Conservation (phyloP, 1,284 basidiomycete genomes). For the Rhodotorula sp. region DNA sequence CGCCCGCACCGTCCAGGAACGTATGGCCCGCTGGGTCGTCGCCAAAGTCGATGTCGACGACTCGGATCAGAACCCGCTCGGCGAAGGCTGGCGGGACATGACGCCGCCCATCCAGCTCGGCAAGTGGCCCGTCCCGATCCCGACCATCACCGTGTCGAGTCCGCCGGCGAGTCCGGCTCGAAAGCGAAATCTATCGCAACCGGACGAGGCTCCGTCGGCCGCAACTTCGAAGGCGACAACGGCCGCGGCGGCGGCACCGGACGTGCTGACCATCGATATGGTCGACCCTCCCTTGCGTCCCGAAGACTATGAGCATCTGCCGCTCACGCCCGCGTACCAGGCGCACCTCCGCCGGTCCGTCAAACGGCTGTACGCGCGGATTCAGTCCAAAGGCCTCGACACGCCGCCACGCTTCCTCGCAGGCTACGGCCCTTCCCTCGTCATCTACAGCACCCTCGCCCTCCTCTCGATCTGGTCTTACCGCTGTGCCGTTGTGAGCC, state of each 20-base stretch:
- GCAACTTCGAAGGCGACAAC: not conserved
- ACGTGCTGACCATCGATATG: constrained; percentile 39
- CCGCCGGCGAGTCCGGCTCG: constrained; percentile 3
- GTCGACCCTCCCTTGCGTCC: constrained; percentile 46
- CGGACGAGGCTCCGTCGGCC: not conserved
- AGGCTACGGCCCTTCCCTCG: constrained; percentile 86
- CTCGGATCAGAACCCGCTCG: constrained; percentile 7
- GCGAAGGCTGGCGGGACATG: constrained; percentile 69
- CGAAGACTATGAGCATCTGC: constrained; percentile 48
- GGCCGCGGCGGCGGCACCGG: not conserved
- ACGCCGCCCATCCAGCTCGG: constrained; percentile 86
- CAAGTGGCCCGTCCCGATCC: constrained; percentile 55
- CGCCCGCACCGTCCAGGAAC: constrained; percentile 60
- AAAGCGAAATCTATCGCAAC: not conserved
- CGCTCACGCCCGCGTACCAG: constrained; percentile 61
- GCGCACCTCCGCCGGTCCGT: constrained; percentile 73
- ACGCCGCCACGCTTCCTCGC: constrained; percentile 67
- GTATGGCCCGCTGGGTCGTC: constrained; percentile 70
- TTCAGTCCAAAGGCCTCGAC: constrained; percentile 81
- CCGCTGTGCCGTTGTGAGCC: constrained; percentile 43
- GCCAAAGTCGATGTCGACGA: constrained; percentile 63
- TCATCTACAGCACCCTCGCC: constrained; percentile 70
- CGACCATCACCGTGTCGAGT: constrained; percentile 43
- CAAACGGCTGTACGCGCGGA: constrained; percentile 69
- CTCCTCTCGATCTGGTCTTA: constrained; percentile 64